These are phyloP conservation scores for Quercus tomentella DNA, from an alignment of 331 rosid genomes.

Conservation along the genomic window DNA sequence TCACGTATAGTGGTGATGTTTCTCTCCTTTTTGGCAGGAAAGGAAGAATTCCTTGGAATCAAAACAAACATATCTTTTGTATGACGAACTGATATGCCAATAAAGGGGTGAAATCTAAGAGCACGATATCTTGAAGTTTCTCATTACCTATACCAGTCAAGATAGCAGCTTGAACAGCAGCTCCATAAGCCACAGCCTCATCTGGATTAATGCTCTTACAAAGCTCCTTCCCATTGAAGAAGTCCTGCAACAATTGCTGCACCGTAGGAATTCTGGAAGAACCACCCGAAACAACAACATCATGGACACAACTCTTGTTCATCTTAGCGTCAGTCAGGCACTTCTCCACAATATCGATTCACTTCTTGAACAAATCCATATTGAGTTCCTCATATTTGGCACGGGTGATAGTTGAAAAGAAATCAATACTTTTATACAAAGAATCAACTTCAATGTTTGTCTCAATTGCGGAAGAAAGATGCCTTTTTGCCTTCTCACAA, in stretches of 20 bases:
- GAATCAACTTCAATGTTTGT: constrained; percentile 39
- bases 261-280: neutral
- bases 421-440: constrained; percentile 27
- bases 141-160: no score
- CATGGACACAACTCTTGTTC: neutral
- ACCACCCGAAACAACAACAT: neutral
- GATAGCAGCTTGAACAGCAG: neutral
- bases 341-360: constrained; percentile 35
- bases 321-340: constrained; percentile 22
- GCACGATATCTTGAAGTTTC: no score
- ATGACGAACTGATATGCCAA: neutral
- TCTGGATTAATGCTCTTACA: neutral
- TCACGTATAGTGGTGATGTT: neutral
- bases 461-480: constrained; percentile 24
- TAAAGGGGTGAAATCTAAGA: no score
- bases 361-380: constrained; percentile 30
- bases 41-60: neutral
- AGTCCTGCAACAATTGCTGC: neutral
- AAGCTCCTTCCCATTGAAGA: neutral
- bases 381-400: constrained; percentile 33
- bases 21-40: neutral
- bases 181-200: neutral
- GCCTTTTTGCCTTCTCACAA: constrained; percentile 36
- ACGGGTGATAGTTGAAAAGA: constrained; percentile 25
- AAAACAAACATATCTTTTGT: neutral